A percentile compares a stretch with the other conserved stretches of the same genome.
These are phyloP conservation scores for Symbiodinium natans DNA, from an alignment of 73 alveolate genomes.

Conservation along the genomic window DNA sequence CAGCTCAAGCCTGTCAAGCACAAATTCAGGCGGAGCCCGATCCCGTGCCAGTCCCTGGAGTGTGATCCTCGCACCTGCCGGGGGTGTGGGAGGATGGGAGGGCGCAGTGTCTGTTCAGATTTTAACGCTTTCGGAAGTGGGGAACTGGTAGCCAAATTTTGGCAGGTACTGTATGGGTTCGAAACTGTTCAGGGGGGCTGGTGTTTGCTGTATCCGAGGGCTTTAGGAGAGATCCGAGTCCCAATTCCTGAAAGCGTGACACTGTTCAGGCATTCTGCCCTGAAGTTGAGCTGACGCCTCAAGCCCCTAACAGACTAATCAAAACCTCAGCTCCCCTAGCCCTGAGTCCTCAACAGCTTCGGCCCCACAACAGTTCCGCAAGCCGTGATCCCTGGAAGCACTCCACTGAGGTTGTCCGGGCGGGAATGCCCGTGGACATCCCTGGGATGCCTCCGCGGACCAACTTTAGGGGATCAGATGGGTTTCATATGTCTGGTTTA, in stretches of 20 bases:
- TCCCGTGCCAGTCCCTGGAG: slow-evolving; percentile 84
- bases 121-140: not conserved
- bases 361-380: not conserved
- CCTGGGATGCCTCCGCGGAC: slow-evolving; percentile 90
- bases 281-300: not conserved
- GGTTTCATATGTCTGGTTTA: too few relatives aligned
- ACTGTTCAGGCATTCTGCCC: too few relatives aligned
- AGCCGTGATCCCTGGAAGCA: not conserved
- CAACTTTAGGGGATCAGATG: too few relatives aligned
- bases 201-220: too few relatives aligned
- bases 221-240: too few relatives aligned
- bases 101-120: not conserved
- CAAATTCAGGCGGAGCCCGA: slow-evolving; percentile 77
- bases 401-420: slow-evolving; percentile 90
- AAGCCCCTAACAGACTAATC: not conserved
- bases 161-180: too few relatives aligned
- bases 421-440: slow-evolving; percentile 71
- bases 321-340: not conserved
- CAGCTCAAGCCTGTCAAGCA: too few relatives aligned
- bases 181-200: too few relatives aligned
- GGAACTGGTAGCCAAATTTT: too few relatives aligned
- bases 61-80: not conserved
- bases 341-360: not conserved
- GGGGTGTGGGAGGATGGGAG: not conserved
- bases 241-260: too few relatives aligned